Evolutionary conservation across 495 filamentous ascomycete genomes (phyloP), one percentile per base, ranked within the genome.

Genomic region (Neurospora hispaniola): DNA sequence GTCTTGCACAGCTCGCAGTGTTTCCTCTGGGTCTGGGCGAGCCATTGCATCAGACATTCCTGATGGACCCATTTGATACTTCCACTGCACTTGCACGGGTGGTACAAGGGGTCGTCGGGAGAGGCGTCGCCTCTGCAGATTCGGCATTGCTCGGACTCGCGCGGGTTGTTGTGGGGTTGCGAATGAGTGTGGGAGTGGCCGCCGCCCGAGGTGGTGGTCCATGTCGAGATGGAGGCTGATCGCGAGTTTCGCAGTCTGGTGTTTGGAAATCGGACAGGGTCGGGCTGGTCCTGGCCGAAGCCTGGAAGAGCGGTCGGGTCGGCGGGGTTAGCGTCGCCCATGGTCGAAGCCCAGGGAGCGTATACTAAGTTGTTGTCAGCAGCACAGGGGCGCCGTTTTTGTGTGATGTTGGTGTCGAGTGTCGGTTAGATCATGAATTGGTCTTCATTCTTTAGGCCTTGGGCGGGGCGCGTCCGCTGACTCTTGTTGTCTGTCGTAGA

Each of bases 1-100:
- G 96, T 99, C 81, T 98, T 98, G 89, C 96, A 99, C 18, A 99
- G 89, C 85, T 99, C 96, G 84, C 96, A 99, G 86, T 98, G 91
- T 81, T 98, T 98, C 88, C 98, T 98, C 80, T 98, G 94, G 1
- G 94, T 97, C 80, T 99, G 96, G 35, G 93, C 92, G 23, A 99
- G 84, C 96, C 96, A 99, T 84, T 98, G 94, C 88, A 98, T 96
- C 79, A 99, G 84, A 80, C 96, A 99, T 76, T 94, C 91, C 80
- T 99, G 96, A 82, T 99, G 96, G 70, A 99, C 96, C 78, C 92
- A 94, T 81, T 97, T 98, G 82, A 99, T 99, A 81, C 94, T 97
- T 18, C 96, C 96, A 78, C 93, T 97, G 84, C 96, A 99, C 84
- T 96, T 97, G 88, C 96, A 99, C 3, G 96, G 96, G 78, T 97